These are phyloP conservation scores for Conringia planisiliqua DNA, from an alignment of 345 rosid genomes.

Conservation along the genomic window DNA sequence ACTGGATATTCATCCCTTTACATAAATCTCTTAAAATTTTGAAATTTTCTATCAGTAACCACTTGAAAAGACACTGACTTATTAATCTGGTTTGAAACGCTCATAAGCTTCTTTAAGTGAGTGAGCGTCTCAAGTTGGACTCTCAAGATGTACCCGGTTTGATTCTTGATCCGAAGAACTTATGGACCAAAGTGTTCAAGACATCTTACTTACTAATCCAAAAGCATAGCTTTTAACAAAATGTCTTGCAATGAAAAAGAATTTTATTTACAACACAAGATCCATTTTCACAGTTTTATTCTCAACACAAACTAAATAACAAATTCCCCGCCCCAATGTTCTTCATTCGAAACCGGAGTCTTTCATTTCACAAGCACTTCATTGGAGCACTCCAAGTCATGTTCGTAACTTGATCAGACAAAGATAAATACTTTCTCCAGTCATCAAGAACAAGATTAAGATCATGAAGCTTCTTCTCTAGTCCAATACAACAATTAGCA, in stretches of 20 bases:
- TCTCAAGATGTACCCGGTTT: background rate
- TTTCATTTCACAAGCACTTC: constrained; percentile 42
- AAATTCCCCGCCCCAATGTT: background rate
- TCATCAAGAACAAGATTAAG: constrained; percentile 55
- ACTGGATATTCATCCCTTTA: too few species aligned
- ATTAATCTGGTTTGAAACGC: background rate
- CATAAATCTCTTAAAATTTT: too few species aligned
- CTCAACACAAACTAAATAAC: background rate
- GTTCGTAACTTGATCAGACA: constrained; percentile 16
- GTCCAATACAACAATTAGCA: constrained; percentile 76
- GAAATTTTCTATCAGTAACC: background rate
- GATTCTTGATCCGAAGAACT: background rate
- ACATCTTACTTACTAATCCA: background rate
- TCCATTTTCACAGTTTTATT: background rate
- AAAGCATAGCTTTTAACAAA: background rate
- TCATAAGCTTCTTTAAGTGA: too few species aligned
- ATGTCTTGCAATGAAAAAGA: background rate
- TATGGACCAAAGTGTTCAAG: background rate
- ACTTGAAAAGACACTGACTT: background rate
- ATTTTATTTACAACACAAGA: background rate
- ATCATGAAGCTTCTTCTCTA: constrained; percentile 55
- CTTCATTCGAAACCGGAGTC: background rate
- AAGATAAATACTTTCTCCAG: constrained; percentile 50
- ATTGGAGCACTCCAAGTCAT: constrained; percentile 60
- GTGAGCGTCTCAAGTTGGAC: too few species aligned